Conservation (phyloP, 2,329 filamentous ascomycete genomes). For the Alternaria brassicicola region DNA sequence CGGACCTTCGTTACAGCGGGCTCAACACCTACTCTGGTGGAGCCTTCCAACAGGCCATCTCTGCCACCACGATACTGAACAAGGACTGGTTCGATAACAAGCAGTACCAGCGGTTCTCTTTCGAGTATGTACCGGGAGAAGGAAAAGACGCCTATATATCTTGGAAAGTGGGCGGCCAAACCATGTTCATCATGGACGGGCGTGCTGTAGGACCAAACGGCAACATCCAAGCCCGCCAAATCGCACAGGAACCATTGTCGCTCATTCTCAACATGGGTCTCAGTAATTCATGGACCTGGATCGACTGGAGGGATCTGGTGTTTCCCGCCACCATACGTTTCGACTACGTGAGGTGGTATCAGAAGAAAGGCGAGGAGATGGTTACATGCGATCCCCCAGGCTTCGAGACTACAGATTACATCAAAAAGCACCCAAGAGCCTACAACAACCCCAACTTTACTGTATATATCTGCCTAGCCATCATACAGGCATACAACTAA, state of each 20-base stretch:
- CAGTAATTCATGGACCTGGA: constrained; percentile 57
- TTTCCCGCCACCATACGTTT: constrained; percentile 61
- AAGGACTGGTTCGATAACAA: constrained; percentile 62
- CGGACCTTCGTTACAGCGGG: constrained; percentile 55
- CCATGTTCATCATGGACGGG: constrained; percentile 59
- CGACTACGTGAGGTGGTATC: constrained; percentile 63
- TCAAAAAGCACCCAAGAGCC: constrained; percentile 54
- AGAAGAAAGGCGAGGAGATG: constrained; percentile 54
- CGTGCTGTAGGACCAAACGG: constrained; percentile 61
- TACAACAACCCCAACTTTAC: constrained; percentile 60
- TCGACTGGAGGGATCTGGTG: constrained; percentile 53
- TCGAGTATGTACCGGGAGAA: constrained; percentile 60
- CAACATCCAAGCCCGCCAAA: constrained; percentile 56
- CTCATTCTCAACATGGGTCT: constrained; percentile 61
- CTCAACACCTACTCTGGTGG: constrained; percentile 62
- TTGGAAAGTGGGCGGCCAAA: constrained; percentile 60
- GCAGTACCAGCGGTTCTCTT: constrained; percentile 62
- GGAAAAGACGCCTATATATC: constrained; percentile 54
- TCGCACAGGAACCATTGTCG: constrained; percentile 61
- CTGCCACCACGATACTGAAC: constrained; percentile 61
- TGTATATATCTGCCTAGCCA: constrained; percentile 41
- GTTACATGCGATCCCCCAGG: constrained; percentile 63
- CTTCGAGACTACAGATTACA: constrained; percentile 60
- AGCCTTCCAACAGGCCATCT: constrained; percentile 62
- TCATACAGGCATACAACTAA: constrained; percentile 1